These are phyloP conservation scores for Plantago ovata DNA, from an alignment of 257 asterid species.

Conservation along the genomic window DNA sequence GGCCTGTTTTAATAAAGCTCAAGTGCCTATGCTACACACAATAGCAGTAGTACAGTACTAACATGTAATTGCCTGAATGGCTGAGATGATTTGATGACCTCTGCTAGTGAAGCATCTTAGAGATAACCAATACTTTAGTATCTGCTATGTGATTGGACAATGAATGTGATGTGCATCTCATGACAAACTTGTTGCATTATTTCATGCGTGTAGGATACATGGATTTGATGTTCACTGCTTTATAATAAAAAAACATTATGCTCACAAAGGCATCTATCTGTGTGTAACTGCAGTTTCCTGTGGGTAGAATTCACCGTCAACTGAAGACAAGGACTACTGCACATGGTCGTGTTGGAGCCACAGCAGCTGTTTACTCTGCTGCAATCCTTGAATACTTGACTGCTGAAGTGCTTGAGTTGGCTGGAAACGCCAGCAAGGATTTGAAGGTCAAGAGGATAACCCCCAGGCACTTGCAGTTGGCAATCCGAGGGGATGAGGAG, in stretches of 20 bases:
- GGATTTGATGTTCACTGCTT: not conserved
- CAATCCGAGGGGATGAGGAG: slow-evolving; percentile 80
- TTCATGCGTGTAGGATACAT: not conserved
- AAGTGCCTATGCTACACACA: too few species aligned
- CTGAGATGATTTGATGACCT: too few species aligned
- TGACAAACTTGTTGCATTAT: too few species aligned
- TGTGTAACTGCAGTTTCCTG: slow-evolving; percentile 49
- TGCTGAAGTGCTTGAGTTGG: slow-evolving; percentile 81
- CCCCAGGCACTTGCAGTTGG: slow-evolving; percentile 75
- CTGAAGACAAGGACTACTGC: slow-evolving; percentile 64
- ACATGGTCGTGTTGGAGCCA: slow-evolving; percentile 78
- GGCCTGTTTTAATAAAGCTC: too few species aligned
- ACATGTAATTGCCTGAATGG: too few species aligned
- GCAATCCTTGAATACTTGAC: slow-evolving; percentile 74
- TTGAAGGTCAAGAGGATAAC: slow-evolving; percentile 80
- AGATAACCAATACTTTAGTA: too few species aligned
- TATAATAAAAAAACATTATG: not conserved
- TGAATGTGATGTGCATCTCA: too few species aligned
- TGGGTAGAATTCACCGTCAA: slow-evolving; percentile 79
- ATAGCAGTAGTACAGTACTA: too few species aligned
- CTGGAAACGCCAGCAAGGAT: slow-evolving; percentile 86
- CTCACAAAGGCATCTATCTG: not conserved
- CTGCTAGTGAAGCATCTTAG: too few species aligned
- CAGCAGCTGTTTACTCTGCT: slow-evolving; percentile 80
- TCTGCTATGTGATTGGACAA: too few species aligned